Percentiles rank a stretch among this genome's conserved stretches.
These are phyloP conservation scores for Cyclotella sp. DNA, from an alignment of 108 stramenopile species.

Conservation along the genomic window DNA sequence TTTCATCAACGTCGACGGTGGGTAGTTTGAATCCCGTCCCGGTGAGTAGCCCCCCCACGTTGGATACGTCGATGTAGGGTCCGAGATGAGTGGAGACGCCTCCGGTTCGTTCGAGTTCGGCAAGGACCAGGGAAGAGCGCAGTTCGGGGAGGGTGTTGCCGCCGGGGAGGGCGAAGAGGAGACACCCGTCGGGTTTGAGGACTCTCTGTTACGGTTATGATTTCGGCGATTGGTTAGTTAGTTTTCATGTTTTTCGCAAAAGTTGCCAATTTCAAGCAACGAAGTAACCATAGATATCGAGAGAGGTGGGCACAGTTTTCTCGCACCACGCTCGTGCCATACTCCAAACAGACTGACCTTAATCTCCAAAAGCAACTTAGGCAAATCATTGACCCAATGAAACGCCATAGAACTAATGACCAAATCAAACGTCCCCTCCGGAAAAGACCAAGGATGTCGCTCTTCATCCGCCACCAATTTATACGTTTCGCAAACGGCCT, in stretches of 20 bases:
- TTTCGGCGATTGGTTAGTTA: neutral
- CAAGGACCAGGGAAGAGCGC: conserved; percentile 80
- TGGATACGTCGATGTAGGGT: conserved; percentile 92
- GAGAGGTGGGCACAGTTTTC: neutral
- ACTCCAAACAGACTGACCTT: conserved; percentile 33
- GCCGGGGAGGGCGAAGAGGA: conserved; percentile 95
- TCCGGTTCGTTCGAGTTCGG: conserved; percentile 92
- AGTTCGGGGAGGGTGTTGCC: conserved; percentile 95
- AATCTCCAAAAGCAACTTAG: conserved; percentile 73
- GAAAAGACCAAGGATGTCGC: conserved; percentile 80
- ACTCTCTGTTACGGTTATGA: conserved; percentile 51
- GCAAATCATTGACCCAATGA: conserved; percentile 98
- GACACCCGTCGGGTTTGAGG: conserved; percentile 96
- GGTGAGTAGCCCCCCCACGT: conserved; percentile 88
- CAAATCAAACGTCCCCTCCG: conserved; percentile 93
- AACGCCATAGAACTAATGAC: conserved; percentile 87
- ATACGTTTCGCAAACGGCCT: conserved; percentile 69
- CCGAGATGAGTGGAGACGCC: conserved; percentile 93
- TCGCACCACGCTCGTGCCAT: too few relatives aligned
- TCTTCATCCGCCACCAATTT: conserved; percentile 65
- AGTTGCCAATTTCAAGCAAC: neutral
- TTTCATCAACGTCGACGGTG: conserved; percentile 96
- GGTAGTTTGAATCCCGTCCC: conserved; percentile 92
- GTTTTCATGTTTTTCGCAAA: neutral
- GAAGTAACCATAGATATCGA: neutral